phyloP scores from a whole-genome alignment of 129 eudicot genomes.

The Tagetes patula region DNA sequence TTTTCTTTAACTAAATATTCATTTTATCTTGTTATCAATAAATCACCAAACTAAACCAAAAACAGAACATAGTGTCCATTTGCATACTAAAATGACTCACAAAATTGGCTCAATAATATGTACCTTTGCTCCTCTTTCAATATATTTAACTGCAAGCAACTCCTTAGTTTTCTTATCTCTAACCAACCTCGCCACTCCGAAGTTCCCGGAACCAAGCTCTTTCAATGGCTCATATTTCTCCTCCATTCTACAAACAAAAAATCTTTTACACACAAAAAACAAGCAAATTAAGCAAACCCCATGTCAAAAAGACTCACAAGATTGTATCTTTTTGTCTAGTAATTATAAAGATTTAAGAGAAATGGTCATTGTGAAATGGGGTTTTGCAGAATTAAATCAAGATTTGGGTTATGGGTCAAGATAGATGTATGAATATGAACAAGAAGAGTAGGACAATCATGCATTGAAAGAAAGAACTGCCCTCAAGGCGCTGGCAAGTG shows the following conservation, averaged over 20 bases:
- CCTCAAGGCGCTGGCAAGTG: constrained; percentile 41
- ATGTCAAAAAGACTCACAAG: not conserved
- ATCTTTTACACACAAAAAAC: not conserved
- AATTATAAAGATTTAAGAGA: constrained; percentile 3
- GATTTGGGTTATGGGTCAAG: constrained; percentile 1
- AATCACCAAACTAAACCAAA: not conserved
- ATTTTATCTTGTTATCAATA: not conserved
- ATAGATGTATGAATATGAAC: constrained; percentile 35
- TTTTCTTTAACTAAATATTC: too few species aligned
- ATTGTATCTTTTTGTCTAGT: not conserved
- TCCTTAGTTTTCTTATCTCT: constrained; percentile 58
- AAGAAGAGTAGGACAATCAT: constrained; percentile 26
- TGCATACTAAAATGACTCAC: not conserved
- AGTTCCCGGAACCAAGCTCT: constrained; percentile 64
- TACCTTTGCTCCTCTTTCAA: constrained; percentile 66
- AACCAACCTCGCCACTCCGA: constrained; percentile 66
- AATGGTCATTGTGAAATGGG: not conserved
- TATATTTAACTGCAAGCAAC: constrained; percentile 64
- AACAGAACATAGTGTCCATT: constrained; percentile 9
- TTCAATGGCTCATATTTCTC: constrained; percentile 55
- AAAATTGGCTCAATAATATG: constrained; percentile 9
- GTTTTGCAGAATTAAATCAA: constrained; percentile 4
- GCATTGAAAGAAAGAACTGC: constrained; percentile 38
- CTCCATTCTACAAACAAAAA: constrained; percentile 32
- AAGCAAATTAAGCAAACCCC: constrained; percentile 8